A percentile compares a stretch with the other conserved stretches of the same genome.
phyloP scores from a whole-genome alignment of 2,329 filamentous ascomycete species.

The Monilinia laxa region DNA sequence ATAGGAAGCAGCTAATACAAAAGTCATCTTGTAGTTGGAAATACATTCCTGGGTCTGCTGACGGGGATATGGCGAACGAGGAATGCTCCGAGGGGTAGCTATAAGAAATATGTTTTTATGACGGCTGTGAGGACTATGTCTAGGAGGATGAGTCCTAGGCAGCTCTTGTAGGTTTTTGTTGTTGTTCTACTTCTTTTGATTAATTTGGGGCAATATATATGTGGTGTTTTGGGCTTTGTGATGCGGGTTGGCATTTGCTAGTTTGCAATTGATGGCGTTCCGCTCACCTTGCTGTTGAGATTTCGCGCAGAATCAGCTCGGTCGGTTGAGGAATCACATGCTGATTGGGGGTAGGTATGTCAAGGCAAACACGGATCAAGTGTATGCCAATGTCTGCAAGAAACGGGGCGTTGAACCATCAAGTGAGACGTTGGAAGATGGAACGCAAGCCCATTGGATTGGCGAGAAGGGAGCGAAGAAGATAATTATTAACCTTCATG shows the following conservation, averaged over 20 bases:
- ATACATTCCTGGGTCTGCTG: slow-evolving; percentile 27
- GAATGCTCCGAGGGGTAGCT: slow-evolving; percentile 25
- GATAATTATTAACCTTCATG: slow-evolving; percentile 49
- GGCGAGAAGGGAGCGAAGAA: slow-evolving; percentile 44
- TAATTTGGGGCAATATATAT: background rate
- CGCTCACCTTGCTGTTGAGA: background rate
- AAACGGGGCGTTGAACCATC: slow-evolving; percentile 28
- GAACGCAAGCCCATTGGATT: slow-evolving; percentile 49
- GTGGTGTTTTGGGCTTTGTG: background rate
- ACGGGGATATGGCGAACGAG: slow-evolving; percentile 28
- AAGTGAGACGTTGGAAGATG: slow-evolving; percentile 39
- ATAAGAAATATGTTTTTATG: slow-evolving; percentile 30
- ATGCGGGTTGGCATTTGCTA: background rate
- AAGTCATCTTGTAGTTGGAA: slow-evolving; percentile 25
- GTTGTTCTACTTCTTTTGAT: background rate
- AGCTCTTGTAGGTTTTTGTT: slow-evolving; percentile 31
- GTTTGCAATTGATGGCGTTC: background rate
- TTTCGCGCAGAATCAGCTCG: too few species aligned
- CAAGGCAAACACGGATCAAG: slow-evolving; percentile 29
- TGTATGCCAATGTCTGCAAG: slow-evolving; percentile 35
- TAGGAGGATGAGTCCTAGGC: slow-evolving; percentile 26
- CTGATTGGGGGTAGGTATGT: slow-evolving; percentile 28
- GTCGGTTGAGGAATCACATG: background rate
- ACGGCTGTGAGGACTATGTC: slow-evolving; percentile 28
- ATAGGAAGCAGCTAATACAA: too few species aligned